These are phyloP conservation scores for Ophiostoma quercus DNA, from an alignment of 2,329 filamentous ascomycete species.

Conservation along the genomic window DNA sequence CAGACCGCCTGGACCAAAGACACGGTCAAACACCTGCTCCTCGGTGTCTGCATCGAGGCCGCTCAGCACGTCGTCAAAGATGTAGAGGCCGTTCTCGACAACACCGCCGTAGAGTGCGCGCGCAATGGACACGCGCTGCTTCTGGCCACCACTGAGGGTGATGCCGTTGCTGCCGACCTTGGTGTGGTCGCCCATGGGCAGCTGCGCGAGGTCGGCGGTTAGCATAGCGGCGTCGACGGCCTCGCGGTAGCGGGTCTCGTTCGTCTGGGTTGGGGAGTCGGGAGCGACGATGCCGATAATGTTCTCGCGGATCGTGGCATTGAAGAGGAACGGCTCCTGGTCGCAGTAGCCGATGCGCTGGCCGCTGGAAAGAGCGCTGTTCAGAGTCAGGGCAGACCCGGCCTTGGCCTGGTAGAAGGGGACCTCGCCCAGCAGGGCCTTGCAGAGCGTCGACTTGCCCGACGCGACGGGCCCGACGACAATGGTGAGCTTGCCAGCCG, in stretches of 20 bases:
- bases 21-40: slow-evolving; percentile 37
- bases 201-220: slow-evolving; percentile 30
- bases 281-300: slow-evolving; percentile 26
- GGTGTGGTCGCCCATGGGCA: slow-evolving; percentile 36
- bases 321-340: slow-evolving; percentile 37
- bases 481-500: slow-evolving; percentile 35
- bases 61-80: slow-evolving; percentile 27
- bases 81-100: slow-evolving; percentile 27
- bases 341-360: slow-evolving; percentile 37
- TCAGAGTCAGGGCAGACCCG: neutral
- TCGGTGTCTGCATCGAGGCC: slow-evolving; percentile 40
- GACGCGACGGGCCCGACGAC: slow-evolving; percentile 42
- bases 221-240: slow-evolving; percentile 31
- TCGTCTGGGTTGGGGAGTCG: slow-evolving; percentile 23
- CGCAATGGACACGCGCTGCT: slow-evolving; percentile 31
- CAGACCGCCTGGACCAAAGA: slow-evolving; percentile 33
- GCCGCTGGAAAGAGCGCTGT: neutral
- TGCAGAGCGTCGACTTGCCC: slow-evolving; percentile 43
- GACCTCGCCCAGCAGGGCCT: slow-evolving; percentile 38
- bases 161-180: slow-evolving; percentile 37
- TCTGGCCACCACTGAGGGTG: slow-evolving; percentile 37
- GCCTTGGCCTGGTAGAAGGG: slow-evolving; percentile 22
- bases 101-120: slow-evolving; percentile 29
- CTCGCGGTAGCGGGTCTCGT: slow-evolving; percentile 3
- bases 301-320: slow-evolving; percentile 35